Conservation (phyloP, 768 basidiomycete species). For the Rhodotorula taiwanensis region DNA sequence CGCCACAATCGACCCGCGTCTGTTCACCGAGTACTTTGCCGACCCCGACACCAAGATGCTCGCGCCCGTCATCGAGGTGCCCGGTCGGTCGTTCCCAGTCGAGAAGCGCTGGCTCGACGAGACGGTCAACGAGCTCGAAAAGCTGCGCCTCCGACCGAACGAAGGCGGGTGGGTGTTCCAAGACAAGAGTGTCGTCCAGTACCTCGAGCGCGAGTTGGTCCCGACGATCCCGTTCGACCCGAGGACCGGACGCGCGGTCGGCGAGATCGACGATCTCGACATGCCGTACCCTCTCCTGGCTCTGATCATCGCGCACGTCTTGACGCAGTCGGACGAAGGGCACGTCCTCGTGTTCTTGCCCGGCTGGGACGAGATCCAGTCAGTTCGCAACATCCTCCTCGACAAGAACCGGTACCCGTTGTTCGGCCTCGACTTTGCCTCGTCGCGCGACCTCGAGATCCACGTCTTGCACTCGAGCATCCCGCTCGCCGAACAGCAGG, state of each 20-base stretch:
- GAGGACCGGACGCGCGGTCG: constrained; percentile 44
- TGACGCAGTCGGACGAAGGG: constrained; percentile 66
- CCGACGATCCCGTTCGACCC: constrained; percentile 39
- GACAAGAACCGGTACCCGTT: constrained; percentile 49
- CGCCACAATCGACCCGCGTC: constrained; percentile 82
- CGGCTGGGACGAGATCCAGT: constrained; percentile 85
- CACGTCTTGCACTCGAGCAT: constrained; percentile 85
- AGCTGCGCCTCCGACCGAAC: constrained; percentile 38
- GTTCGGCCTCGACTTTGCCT: constrained; percentile 57
- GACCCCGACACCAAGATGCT: constrained; percentile 54
- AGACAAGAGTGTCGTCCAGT: constrained; percentile 64
- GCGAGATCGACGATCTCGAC: constrained; percentile 56
- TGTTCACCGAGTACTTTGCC: constrained; percentile 83
- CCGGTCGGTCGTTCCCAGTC: constrained; percentile 84
- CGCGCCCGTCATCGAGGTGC: constrained; percentile 68
- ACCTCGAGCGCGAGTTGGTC: constrained; percentile 63
- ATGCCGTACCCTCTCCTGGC: constrained; percentile 75
- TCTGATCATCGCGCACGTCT: constrained; percentile 68
- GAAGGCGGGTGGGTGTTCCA: constrained; percentile 58
- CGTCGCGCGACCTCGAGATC: constrained; percentile 54
- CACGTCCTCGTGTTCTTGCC: constrained; percentile 85
- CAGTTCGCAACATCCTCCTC: constrained; percentile 60
- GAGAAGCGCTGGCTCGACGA: constrained; percentile 73
- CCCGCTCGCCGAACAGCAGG: constrained; percentile 78
- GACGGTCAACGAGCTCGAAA: constrained; percentile 54